Percentiles rank a stretch among this genome's conserved stretches.
Conservation (phyloP, 306 rosid species). For the Lathyrus oleraceus region DNA sequence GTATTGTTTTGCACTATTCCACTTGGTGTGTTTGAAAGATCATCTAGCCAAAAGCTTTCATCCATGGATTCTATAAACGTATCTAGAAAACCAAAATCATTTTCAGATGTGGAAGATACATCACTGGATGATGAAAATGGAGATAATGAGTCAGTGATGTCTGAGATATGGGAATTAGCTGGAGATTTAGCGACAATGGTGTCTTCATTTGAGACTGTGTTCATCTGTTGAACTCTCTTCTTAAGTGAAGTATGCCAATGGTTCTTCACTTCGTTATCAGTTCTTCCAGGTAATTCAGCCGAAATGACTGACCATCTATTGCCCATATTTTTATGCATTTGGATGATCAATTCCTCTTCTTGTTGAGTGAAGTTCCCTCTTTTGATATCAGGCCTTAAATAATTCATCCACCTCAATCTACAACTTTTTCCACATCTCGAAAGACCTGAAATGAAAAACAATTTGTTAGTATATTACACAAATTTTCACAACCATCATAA, state of each 20-base stretch:
- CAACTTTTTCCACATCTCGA: conserved; percentile 51
- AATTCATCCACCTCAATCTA: conserved; percentile 51
- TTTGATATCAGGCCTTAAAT: conserved; percentile 44
- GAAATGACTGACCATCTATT: conserved; percentile 51
- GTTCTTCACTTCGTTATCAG: conserved; percentile 48
- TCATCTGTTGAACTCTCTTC: conserved; percentile 3
- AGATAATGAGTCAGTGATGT: background rate
- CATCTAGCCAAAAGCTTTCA: conserved; percentile 35
- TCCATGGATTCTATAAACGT: background rate
- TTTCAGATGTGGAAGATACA: conserved; percentile 22
- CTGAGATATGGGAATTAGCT: conserved; percentile 20
- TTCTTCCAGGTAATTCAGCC: conserved; percentile 41
- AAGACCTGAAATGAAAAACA: conserved; percentile 34
- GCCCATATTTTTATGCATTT: conserved; percentile 36
- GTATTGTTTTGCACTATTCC: background rate
- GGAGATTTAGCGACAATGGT: background rate
- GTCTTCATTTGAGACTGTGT: background rate
- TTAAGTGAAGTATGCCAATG: conserved; percentile 48
- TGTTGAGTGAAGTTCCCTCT: conserved; percentile 41
- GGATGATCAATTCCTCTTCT: conserved; percentile 37
- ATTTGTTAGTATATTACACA: too few relatives aligned
- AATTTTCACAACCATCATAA: too few relatives aligned
- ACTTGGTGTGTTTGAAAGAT: conserved; percentile 5
- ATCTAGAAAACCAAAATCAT: conserved; percentile 43
- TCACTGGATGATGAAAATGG: conserved; percentile 24